Conservation (phyloP, 768 basidiomycete genomes). For the Termitomyces sp. region DNA sequence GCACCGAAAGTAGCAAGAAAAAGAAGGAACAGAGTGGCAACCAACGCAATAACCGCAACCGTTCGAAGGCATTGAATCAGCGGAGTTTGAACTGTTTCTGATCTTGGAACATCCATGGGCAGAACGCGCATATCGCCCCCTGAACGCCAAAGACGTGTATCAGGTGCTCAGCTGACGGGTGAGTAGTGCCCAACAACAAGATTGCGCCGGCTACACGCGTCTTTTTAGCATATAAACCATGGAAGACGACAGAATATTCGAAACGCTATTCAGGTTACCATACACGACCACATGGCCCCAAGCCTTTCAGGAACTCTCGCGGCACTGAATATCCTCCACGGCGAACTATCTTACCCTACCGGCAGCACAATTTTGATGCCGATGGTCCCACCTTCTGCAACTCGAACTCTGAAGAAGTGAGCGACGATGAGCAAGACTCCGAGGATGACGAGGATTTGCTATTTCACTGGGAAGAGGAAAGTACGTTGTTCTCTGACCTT, state of each 20-base stretch:
- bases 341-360: neutral
- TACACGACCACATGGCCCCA: neutral
- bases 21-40: slow-evolving; percentile 12
- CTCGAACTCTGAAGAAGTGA: slow-evolving; percentile 3
- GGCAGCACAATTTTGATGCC: slow-evolving; percentile 7
- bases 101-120: slow-evolving; percentile 11
- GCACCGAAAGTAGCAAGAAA: slow-evolving; percentile 10
- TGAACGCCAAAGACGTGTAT: slow-evolving; percentile 1
- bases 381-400: slow-evolving; percentile 15
- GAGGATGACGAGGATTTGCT: slow-evolving; percentile 23
- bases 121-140: slow-evolving; percentile 7
- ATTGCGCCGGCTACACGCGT: neutral
- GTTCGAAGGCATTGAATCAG: slow-evolving; percentile 22
- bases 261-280: neutral
- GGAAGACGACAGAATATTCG: neutral
- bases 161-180: neutral
- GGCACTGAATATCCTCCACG: neutral
- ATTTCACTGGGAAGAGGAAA: slow-evolving; percentile 49
- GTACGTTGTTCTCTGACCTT: slow-evolving; percentile 44
- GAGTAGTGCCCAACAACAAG: neutral
- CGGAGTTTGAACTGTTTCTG: slow-evolving; percentile 38
- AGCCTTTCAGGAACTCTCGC: neutral
- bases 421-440: slow-evolving; percentile 11
- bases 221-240: slow-evolving; percentile 1
- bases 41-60: slow-evolving; percentile 4